Evolutionary conservation across 805 yeast genomes (phyloP), one percentile per base, ranked within the genome.

Genomic region (Clavispora santaluciae): DNA sequence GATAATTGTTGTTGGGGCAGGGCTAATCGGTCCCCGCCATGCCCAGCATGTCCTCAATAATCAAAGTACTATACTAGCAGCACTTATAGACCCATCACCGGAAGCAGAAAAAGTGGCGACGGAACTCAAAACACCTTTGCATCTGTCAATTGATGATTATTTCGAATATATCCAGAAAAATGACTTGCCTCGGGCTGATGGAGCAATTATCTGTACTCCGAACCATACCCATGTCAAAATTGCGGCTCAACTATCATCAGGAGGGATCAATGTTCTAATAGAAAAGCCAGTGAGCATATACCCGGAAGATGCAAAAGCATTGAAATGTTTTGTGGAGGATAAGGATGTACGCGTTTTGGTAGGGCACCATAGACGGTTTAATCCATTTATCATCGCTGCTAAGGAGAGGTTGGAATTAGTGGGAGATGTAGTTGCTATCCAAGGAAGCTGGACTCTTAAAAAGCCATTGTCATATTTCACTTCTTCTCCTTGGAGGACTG

Each of bases 341-440:
- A 46, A 50, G 21, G 43, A 52, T 24, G 63, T 65, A 12, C 55
- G 57, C 39, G 48, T 66, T 17, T 49, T 66, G 18, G 61, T 66
- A 20, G 72, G 72, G 3, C 72, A 66, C 44, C 72, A 66, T 46
- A 53, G 72, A 31, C 51, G 72, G 13, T 66, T 66, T 46, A 66
- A 66, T 45, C 70, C 72, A 2, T 64, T 56, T 40, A 63, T 66
- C n/a, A 49, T 65, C 15, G 56, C 60, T 22, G 55, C 68, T 17
- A 64, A 62, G 44, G 51, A 55, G 22, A 55, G 56, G 38, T 46
- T 66, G 33, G 33, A 40, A 12, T 53, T 50, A 26, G 52, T 64
- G 16, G 72, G 71, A 7, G 49, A 55, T 1, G 44, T 62, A 10
- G 51, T 66, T 16, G 72, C 68, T 1, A 46, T 66, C 7, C 71